These are phyloP conservation scores for Beauveria brongniartii DNA, from an alignment of 2,329 filamentous ascomycete genomes.

Conservation along the genomic window DNA sequence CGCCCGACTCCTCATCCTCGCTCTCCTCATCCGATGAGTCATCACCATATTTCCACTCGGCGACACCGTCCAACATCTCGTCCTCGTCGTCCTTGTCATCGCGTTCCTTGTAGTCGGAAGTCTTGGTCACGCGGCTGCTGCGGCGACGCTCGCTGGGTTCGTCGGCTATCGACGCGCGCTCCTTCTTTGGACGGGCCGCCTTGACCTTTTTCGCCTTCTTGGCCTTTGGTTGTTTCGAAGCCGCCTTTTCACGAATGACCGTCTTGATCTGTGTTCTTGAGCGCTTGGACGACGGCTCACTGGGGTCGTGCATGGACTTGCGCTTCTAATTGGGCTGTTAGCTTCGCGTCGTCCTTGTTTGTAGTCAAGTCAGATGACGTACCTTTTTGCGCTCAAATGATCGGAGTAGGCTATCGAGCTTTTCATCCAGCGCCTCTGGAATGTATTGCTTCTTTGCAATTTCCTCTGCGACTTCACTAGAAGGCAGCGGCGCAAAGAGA, in stretches of 20 bases:
- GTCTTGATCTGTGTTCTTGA: conserved; percentile 30
- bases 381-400: conserved; percentile 67
- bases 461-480: conserved; percentile 70
- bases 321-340: conserved; percentile 42
- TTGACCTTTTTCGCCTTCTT: conserved; percentile 26
- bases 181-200: conserved; percentile 21
- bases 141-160: conserved; percentile 43
- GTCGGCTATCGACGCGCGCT: conserved; percentile 20
- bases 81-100: conserved; percentile 51
- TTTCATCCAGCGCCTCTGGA: conserved; percentile 66
- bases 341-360: conserved; percentile 1
- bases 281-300: conserved; percentile 34
- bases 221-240: conserved; percentile 20
- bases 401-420: conserved; percentile 60
- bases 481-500: conserved; percentile 67
- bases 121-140: conserved; percentile 42
- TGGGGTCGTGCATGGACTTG: conserved; percentile 43
- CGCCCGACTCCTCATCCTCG: conserved; percentile 10
- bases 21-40: conserved; percentile 17
- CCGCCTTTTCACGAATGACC: conserved; percentile 26
- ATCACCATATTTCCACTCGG: conserved; percentile 48
- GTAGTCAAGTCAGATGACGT: conserved; percentile 14
- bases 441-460: conserved; percentile 83
- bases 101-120: conserved; percentile 46
- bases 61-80: conserved; percentile 54